These are phyloP conservation scores for Pythium monospermum DNA, from an alignment of 352 stramenopile genomes.

Conservation along the genomic window DNA sequence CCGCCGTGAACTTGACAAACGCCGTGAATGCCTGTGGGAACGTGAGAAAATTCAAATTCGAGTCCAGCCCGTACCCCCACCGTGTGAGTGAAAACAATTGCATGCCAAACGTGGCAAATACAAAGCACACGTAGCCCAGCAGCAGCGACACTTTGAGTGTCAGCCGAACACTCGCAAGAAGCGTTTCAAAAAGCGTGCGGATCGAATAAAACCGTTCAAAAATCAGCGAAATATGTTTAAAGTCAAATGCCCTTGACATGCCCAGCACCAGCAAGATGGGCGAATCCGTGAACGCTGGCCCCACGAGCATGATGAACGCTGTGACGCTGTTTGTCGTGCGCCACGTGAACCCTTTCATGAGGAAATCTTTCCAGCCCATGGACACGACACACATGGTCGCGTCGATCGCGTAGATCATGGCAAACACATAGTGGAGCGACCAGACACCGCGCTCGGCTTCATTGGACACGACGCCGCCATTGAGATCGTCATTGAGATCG, in stretches of 20 bases:
- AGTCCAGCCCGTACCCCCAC: conserved; percentile 69
- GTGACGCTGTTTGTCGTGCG: conserved; percentile 67
- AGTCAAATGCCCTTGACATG: conserved; percentile 77
- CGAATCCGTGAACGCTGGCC: conserved; percentile 51
- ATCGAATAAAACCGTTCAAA: conserved; percentile 65
- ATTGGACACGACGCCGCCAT: conserved; percentile 20
- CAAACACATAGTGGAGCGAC: conserved; percentile 79
- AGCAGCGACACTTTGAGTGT: conserved; percentile 80
- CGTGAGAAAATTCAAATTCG: conserved; percentile 70
- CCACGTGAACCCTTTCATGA: conserved; percentile 84
- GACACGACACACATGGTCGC: conserved; percentile 61
- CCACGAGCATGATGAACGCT: conserved; percentile 73
- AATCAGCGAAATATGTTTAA: conserved; percentile 77
- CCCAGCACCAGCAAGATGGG: conserved; percentile 67
- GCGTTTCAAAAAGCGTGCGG: conserved; percentile 68
- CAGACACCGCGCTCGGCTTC: conserved; percentile 37
- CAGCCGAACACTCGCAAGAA: conserved; percentile 56
- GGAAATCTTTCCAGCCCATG: conserved; percentile 73
- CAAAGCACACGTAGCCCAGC: conserved; percentile 74
- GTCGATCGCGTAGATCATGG: conserved; percentile 71
- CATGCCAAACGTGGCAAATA: conserved; percentile 79
- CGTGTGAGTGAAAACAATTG: conserved; percentile 79
- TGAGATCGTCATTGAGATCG: conserved; percentile 25
- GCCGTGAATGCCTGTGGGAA: conserved; percentile 67
- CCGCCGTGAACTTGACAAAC: conserved; percentile 80